phyloP scores from a whole-genome alignment of 2,329 filamentous ascomycete genomes.

The Sarocladium kiliense region DNA sequence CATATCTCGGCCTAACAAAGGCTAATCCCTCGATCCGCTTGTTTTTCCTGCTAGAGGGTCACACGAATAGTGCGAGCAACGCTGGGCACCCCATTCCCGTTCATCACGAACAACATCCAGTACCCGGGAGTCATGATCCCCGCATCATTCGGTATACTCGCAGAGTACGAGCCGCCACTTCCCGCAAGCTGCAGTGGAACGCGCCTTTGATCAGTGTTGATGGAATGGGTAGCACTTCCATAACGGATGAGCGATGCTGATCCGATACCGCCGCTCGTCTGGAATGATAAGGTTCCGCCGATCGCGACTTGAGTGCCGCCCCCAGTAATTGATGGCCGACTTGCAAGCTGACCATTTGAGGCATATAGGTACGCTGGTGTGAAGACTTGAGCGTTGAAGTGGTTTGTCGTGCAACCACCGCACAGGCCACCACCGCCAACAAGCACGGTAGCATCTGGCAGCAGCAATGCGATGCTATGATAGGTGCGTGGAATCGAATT shows the following conservation, averaged over 20 bases:
- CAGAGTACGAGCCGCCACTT: slow-evolving; percentile 25
- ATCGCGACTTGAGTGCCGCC: slow-evolving; percentile 10
- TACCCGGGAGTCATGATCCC: slow-evolving; percentile 48
- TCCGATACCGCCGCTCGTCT: slow-evolving; percentile 17
- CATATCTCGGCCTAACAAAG: too few relatives aligned
- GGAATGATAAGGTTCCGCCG: slow-evolving; percentile 11
- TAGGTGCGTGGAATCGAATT: slow-evolving; percentile 41
- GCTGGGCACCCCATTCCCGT: slow-evolving; percentile 39
- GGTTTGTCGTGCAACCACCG: slow-evolving; percentile 6
- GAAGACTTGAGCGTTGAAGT: slow-evolving; percentile 30
- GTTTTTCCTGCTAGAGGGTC: background rate
- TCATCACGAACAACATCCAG: slow-evolving; percentile 49
- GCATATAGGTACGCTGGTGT: slow-evolving; percentile 51
- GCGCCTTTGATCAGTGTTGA: slow-evolving; percentile 54
- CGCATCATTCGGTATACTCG: slow-evolving; percentile 39
- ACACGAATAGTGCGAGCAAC: slow-evolving; percentile 32
- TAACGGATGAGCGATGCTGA: slow-evolving; percentile 37
- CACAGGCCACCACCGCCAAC: slow-evolving; percentile 45
- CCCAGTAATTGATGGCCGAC: slow-evolving; percentile 13
- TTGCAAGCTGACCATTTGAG: slow-evolving; percentile 30
- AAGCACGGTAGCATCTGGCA: slow-evolving; percentile 45
- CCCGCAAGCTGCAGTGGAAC: slow-evolving; percentile 33
- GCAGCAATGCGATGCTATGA: slow-evolving; percentile 42
- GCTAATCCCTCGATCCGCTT: too few relatives aligned
- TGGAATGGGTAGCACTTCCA: slow-evolving; percentile 46